A percentile compares a stretch with the other conserved stretches of the same genome.
phyloP scores from a whole-genome alignment of 2,329 filamentous ascomycete species.

The Botrytis medusae region DNA sequence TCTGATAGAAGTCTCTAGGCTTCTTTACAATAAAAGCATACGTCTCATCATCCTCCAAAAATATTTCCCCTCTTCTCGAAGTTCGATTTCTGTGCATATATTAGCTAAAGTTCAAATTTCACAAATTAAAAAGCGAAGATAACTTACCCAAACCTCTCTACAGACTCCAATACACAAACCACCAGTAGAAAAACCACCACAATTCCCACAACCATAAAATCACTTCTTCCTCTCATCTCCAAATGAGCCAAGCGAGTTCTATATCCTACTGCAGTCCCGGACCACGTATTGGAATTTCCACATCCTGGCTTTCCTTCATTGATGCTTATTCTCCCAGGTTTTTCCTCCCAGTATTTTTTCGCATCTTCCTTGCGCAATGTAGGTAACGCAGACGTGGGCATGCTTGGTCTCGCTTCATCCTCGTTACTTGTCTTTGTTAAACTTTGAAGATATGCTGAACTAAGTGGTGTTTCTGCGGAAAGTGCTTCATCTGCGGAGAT shows the following conservation, averaged over 20 bases:
- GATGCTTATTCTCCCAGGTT: not conserved
- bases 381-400: conserved; percentile 32
- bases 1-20: conserved; percentile 12
- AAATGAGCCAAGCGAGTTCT: conserved; percentile 21
- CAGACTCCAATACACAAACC: conserved; percentile 25
- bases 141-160: conserved; percentile 28
- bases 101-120: not conserved
- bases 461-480: conserved; percentile 28
- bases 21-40: conserved; percentile 27
- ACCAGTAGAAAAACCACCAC: conserved; percentile 35
- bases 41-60: conserved; percentile 32
- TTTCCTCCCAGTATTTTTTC: conserved; percentile 31
- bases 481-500: conserved; percentile 32
- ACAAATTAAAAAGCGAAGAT: not conserved
- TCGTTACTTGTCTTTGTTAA: conserved; percentile 24
- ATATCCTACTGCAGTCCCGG: conserved; percentile 14
- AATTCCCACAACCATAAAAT: conserved; percentile 37
- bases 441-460: conserved; percentile 32
- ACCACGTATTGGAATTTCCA: conserved; percentile 16
- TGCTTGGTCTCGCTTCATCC: conserved; percentile 24
- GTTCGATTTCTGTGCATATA: not conserved
- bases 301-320: conserved; percentile 12
- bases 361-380: conserved; percentile 31
- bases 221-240: conserved; percentile 25
- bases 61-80: conserved; percentile 28